A percentile compares a stretch with the other conserved stretches of the same genome.
Evolutionary conservation across 805 yeast species (phyloP).

Genomic region (Tetrapisispora iriomotensis): DNA sequence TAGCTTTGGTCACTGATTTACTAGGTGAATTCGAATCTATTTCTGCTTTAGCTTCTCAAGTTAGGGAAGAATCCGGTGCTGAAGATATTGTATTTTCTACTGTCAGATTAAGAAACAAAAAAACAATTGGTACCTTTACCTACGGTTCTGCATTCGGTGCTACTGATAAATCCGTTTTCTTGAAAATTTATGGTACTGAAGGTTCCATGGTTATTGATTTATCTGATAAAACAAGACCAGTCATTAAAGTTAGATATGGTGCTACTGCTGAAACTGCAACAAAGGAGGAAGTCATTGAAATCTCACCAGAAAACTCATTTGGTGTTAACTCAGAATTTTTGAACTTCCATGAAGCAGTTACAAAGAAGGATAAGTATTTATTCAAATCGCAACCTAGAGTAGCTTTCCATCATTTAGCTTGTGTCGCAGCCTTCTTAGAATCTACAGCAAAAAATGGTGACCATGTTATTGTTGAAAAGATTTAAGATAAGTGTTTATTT

Average conservation of each 20-base stretch:
- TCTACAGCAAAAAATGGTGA: conserved; percentile 50
- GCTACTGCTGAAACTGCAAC: conserved; percentile 20
- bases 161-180: conserved; percentile 53
- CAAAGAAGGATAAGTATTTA: conserved; percentile 47
- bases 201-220: conserved; percentile 69
- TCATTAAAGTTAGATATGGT: conserved; percentile 29
- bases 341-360: conserved; percentile 52
- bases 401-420: conserved; percentile 89
- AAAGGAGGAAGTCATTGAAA: conserved; percentile 28
- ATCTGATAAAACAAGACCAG: conserved; percentile 34
- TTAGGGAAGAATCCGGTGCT: conserved; percentile 67
- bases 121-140: conserved; percentile 70
- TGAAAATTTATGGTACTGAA: conserved; percentile 66
- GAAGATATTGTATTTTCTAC: conserved; percentile 75
- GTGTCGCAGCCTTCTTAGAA: conserved; percentile 75
- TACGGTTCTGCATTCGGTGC: conserved; percentile 86
- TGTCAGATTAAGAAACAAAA: conserved; percentile 46
- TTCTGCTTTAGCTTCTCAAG: conserved; percentile 69
- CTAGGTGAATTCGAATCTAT: conserved; percentile 66
- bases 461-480: conserved; percentile 36
- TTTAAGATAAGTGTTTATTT: not conserved
- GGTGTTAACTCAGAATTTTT: conserved; percentile 49
- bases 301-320: conserved; percentile 36
- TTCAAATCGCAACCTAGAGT: conserved; percentile 56
- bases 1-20: conserved; percentile 75